These are phyloP conservation scores for Fusarium sp. DNA, from an alignment of 2,329 filamentous ascomycete genomes.

Conservation along the genomic window DNA sequence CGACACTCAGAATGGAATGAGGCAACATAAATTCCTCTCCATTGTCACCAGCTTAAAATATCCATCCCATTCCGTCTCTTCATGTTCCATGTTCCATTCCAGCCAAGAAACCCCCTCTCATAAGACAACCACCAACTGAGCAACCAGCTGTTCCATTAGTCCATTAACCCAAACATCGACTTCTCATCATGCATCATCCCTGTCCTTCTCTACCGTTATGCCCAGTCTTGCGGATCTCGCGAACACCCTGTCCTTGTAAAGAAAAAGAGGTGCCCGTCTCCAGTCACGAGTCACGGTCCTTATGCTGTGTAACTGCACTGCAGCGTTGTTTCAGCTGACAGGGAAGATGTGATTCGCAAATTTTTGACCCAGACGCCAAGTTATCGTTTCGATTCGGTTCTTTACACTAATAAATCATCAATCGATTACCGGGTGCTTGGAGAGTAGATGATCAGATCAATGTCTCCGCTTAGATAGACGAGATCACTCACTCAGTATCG, in stretches of 20 bases:
- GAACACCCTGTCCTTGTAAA: conserved; percentile 21
- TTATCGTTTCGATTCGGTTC: not conserved
- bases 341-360: not conserved
- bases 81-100: conserved; percentile 21
- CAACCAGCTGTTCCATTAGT: conserved; percentile 13
- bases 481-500: conserved; percentile 60
- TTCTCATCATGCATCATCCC: conserved; percentile 6
- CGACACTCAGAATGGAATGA: conserved; percentile 11
- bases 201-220: not conserved
- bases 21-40: not conserved
- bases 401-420: not conserved
- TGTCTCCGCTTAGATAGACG: not conserved
- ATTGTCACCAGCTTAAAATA: conserved; percentile 3
- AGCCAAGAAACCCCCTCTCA: conserved; percentile 1
- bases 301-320: not conserved
- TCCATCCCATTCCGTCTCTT: not conserved
- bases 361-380: not conserved
- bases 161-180: not conserved
- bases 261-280: not conserved
- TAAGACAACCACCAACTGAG: not conserved
- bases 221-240: conserved; percentile 11
- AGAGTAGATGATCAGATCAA: not conserved
- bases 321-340: conserved; percentile 15
- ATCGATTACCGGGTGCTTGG: not conserved
- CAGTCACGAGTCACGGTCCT: not conserved